Evolutionary conservation across 2,329 filamentous ascomycete genomes (phyloP), one percentile per base, ranked within the genome.

Genomic region (Colletotrichum viniferum): DNA sequence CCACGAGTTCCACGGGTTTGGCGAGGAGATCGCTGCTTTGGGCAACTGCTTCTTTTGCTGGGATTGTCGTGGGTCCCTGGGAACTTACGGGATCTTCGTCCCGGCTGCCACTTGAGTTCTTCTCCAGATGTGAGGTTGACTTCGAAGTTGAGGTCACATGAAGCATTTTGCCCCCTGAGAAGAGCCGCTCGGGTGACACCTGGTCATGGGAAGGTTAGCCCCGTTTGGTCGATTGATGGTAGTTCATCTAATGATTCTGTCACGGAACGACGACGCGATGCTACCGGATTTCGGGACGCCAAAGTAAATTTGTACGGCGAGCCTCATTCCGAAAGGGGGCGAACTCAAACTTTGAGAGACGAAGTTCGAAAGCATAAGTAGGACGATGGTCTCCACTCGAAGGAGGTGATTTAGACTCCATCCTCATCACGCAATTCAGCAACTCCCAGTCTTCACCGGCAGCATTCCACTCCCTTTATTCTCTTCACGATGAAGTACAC

Each of bases 401-500:
- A 7, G 12, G 18, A 21, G 13, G 16, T 32, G 32, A 24, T 18
- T 64, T n/a, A 1, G 24, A 18, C 4, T 60, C 43, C 36, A 30
- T 60, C 18, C 63, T 52, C 73, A 73, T 48, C 43, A 48, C 55
- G 38, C 32, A 63, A 36, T 30, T 4, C 30, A 14, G 43, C 21
- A 52, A 5, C 10, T 28, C 7, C 14, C 4, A 26, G 5, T 63
- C 56, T n/a, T 43, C 10, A 30, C n/a, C 18, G 26, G 60, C 16
- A 16, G 18, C 21, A 8, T 6, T 48, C 5, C 62, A 24, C 10
- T 63, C 64, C 28, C 38, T 66, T 30, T 26, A 14, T 38, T 26
- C 13, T 26, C 6, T 55, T 43, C 67, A 77, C 26, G 21, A 77
- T 77, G 77, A 76, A 77, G 75, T 70, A 68, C 58, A 69, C 72